Percentiles rank a stretch among this genome's conserved stretches.
Conservation (phyloP, 768 basidiomycete species). For the Gloeopeniophorella convolvens region DNA sequence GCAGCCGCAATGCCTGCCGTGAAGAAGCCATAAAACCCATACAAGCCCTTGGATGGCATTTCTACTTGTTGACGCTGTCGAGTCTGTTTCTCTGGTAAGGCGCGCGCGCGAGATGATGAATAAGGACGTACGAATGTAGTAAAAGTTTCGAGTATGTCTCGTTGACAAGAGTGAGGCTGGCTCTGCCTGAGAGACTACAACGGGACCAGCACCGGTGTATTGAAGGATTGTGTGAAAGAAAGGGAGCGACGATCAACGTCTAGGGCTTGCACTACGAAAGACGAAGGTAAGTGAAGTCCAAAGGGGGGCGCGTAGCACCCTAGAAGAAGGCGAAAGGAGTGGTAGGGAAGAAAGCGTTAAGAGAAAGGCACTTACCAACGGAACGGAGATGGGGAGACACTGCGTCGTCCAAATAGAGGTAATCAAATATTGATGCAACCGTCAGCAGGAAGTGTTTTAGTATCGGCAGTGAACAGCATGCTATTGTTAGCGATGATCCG, state of each 20-base stretch:
- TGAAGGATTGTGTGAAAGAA: slow-evolving; percentile 2
- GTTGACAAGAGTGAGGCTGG: no score
- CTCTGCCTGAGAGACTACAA: not conserved
- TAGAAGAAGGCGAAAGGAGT: slow-evolving; percentile 25
- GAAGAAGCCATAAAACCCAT: slow-evolving; percentile 67
- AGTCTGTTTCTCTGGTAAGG: not conserved
- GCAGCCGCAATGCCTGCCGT: slow-evolving; percentile 66
- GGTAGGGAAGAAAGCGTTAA: slow-evolving; percentile 24
- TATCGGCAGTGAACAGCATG: no score
- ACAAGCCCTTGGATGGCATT: slow-evolving; percentile 70
- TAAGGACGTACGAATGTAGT: not conserved
- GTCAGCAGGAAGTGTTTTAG: no score
- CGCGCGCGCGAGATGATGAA: not conserved
- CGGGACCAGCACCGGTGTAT: slow-evolving; percentile 7
- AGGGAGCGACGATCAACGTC: slow-evolving; percentile 17
- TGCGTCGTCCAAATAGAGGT: not conserved
- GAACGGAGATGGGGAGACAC: not conserved
- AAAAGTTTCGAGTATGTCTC: not conserved
- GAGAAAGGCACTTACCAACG: slow-evolving; percentile 15
- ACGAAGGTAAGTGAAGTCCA: slow-evolving; percentile 28
- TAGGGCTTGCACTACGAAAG: slow-evolving; percentile 21
- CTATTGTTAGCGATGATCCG: no score
- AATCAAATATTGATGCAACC: slow-evolving; percentile 9
- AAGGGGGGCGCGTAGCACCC: slow-evolving; percentile 10
- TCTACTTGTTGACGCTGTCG: slow-evolving; percentile 4